Evolutionary conservation across 2,329 filamentous ascomycete species (phyloP), one percentile per base, ranked within the genome.

Genomic region (Diplodia scrobiculata): DNA sequence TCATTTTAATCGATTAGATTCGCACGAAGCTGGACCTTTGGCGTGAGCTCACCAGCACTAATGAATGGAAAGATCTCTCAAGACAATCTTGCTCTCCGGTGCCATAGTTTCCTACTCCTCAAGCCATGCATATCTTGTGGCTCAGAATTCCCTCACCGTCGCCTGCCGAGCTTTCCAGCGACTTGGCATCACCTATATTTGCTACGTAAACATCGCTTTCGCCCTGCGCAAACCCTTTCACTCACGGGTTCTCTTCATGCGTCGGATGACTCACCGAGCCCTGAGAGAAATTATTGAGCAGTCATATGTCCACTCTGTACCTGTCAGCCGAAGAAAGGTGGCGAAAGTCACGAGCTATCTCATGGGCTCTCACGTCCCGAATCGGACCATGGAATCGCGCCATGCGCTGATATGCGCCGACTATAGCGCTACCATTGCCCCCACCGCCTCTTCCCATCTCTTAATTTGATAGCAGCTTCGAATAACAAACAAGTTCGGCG

Each of bases 1-100:
- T 29, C 58, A 62, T 27, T 62, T 62, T 62, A 62, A 62, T 62
- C 17, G 58, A 62, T 62, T 62, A 50, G 58, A 62, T 62, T 62
- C 55, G 45, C 45, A 62, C 48, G 58, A 48, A 32, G 45, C 58
- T 36, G 45, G 27, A n/a, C 58, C 19, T 14, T 45, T 50, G 25
- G 10, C 19, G 41, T 50, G 58, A 50, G 58, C 58, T 45, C 32
- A 32, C 45, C 45, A 19, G 58, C 58, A 17, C 17, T 36, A 17
- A 19, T 29, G 41, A 47, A 60, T 60, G 17, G n/a, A 60, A 48
- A 32, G 17, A 13, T 9, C 9, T 2, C 41, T 45, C 6, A 45
- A 45, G 17, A 45, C 41, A 19, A 19, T 17, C 38, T 11, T 10
- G 17, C 41, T 19, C n/a, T 19, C n/a, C 6, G 7, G 41, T 45